These are phyloP conservation scores for Trichoderma pleuroti DNA, from an alignment of 2,329 filamentous ascomycete genomes.

Conservation along the genomic window DNA sequence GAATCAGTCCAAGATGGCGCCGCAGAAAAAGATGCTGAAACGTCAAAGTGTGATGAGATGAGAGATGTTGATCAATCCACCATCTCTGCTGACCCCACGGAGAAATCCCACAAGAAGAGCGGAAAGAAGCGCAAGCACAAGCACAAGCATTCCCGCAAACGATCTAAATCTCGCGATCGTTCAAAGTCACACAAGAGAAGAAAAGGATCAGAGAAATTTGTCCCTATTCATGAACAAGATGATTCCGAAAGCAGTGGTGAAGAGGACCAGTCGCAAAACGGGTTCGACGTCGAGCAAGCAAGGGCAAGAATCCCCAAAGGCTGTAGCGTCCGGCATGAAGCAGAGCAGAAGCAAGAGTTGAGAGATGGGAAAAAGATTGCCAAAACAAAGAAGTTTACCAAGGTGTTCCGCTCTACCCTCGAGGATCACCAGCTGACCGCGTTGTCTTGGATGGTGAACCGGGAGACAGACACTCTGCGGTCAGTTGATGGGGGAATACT, in stretches of 20 bases:
- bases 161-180: neutral
- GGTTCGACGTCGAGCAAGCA: neutral
- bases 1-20: neutral
- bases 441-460: constrained; percentile 50
- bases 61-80: neutral
- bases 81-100: neutral
- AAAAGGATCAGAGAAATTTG: neutral
- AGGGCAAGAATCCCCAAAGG: constrained; percentile 18
- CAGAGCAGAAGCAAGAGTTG: constrained; percentile 22
- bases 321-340: constrained; percentile 12
- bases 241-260: neutral
- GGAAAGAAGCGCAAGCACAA: neutral
- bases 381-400: constrained; percentile 21
- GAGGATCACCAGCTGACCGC: constrained; percentile 50
- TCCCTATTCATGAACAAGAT: neutral
- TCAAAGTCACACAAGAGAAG: neutral
- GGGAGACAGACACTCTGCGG: constrained; percentile 38
- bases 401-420: constrained; percentile 26
- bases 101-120: neutral
- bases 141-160: neutral
- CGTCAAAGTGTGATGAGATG: neutral
- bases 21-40: neutral
- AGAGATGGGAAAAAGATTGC: constrained; percentile 18
- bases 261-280: neutral
- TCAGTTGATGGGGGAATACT: constrained; percentile 35